Conservation (phyloP, 805 yeast genomes). For the Diddensiella transvaalensis region DNA sequence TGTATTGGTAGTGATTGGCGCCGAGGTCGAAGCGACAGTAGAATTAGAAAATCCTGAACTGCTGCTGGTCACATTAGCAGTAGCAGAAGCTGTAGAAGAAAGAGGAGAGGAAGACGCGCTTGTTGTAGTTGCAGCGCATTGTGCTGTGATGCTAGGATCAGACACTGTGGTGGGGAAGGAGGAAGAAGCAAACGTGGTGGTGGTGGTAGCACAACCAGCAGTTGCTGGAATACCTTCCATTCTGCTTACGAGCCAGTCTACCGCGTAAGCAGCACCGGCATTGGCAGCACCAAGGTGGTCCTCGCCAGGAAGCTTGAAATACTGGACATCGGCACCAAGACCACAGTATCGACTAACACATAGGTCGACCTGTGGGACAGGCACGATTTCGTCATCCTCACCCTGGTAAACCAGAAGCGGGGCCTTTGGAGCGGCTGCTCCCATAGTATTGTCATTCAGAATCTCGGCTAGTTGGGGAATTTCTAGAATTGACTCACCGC, state of each 20-base stretch:
- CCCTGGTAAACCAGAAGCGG: constrained; percentile 28
- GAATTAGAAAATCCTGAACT: background rate
- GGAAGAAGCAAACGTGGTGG: constrained; percentile 7
- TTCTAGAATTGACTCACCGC: constrained; percentile 21
- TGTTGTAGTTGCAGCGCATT: background rate
- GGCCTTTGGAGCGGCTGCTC: constrained; percentile 17
- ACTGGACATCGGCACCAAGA: constrained; percentile 18
- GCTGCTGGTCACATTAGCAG: background rate
- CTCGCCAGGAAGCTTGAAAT: constrained; percentile 13
- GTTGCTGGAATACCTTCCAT: constrained; percentile 10
- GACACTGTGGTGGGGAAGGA: background rate
- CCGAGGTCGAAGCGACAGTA: background rate
- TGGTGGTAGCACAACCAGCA: constrained; percentile 14
- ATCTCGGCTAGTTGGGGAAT: constrained; percentile 12
- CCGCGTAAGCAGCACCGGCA: constrained; percentile 14
- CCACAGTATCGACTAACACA: constrained; percentile 18
- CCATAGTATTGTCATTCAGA: constrained; percentile 20
- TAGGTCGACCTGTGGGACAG: constrained; percentile 19
- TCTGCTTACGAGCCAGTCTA: constrained; percentile 14
- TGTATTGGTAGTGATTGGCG: background rate
- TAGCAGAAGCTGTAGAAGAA: background rate
- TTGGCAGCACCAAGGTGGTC: constrained; percentile 16
- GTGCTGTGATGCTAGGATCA: background rate
- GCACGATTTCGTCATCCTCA: constrained; percentile 23
- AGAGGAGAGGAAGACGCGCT: background rate